Evolutionary conservation across 257 asterid genomes (phyloP), one percentile per base, ranked within the genome.

Genomic region (Fraxinus excelsior): DNA sequence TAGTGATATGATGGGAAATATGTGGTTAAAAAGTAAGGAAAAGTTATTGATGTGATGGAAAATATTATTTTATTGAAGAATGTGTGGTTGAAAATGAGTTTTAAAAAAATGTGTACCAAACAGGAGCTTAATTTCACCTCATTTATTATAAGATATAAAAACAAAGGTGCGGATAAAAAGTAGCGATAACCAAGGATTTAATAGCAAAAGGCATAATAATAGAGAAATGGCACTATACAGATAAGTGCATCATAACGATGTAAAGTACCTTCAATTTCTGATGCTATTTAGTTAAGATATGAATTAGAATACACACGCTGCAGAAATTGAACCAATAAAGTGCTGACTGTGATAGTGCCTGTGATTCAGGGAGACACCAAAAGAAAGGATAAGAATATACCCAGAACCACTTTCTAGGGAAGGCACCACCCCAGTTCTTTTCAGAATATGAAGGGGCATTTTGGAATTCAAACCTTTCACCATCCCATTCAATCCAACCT

Each of bases 401-500:
- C 99, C 99, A 95, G 73, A 93, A 95, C 99, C 99, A 95, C 90
- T 84, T 95, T 85, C 94, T 88, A 38, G 99, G 99, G 87, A 95
- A 95, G 85, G 87, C 96, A 76, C 84, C 93, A 58, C 98, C 99
- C 99, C 99, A 95, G 74, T 95, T 95, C 89, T 95, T 95, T 76
- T 95, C 99, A 13, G 90, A 91, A 86, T 95, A 95, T 73, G 99
- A 95, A 62, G 98, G 99, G 78, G 99, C 98, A 85, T 93, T 77
- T 82, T 91, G 85, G 84, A 95, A 95, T 85, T 95, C 97, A 53
- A 80, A 95, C 72, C 92, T 86, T 80, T 88, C 87, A 66, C 89
- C 98, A 78, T 81, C 99, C 99, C 99, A 95, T 85, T 95, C 98
- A 75, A 95, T 95, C 99, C 99, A 95, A 71, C 99, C 99, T 95